Evolutionary conservation across 176 grass and related monocot species (phyloP), one percentile per base, ranked within the genome.

Genomic region (Luzula sylvatica): DNA sequence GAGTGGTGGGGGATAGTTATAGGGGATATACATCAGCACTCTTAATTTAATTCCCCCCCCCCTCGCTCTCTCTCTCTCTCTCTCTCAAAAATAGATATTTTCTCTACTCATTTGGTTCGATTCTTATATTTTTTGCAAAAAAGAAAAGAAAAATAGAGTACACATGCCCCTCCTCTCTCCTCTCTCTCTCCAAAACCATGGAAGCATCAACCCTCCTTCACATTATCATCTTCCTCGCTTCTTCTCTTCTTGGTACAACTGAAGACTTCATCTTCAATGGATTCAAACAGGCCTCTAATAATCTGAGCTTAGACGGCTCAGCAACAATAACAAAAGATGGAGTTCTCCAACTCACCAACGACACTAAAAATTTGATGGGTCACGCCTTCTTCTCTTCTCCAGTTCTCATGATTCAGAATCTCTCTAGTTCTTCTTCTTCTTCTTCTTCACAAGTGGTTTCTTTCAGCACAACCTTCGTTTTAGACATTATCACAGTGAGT

Each of bases 321-420:
- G 52, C 76, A 32, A 45, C 20, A 22, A 46, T 76, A 42, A 53
- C 55, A 8, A 46, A 21, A 7, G 60, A 64, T 11, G 72, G 72
- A 11, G 12, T 65, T n/a, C 45, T 82, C 19, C 72, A 82, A 50
- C 72, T 82, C 38, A 82, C 78, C 15, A 67, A 82, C 42, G 67
- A 20, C 52, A 71, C 52, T 27, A n/a, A 11, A 18, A 43, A 38
- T 23, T 7, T 41, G 16, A 51, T 71, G 11, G 78, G 78, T 20
- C 78, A 82, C 5, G 78, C 66, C 52, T 75, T 71, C 65, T 55
- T 60, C 46, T 56, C 46, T 18, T 67, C 67, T 5, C 65, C 60
- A 18, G 49, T 72, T 30, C 15, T 26, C 4, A 15, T 72, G 48
- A 53, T 61, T 20, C 24, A 29, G 17, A 52, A 45, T 23, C 25